These are phyloP conservation scores for Backusella psychrophila DNA, from an alignment of 192 early-diverging fungal species.

Conservation along the genomic window DNA sequence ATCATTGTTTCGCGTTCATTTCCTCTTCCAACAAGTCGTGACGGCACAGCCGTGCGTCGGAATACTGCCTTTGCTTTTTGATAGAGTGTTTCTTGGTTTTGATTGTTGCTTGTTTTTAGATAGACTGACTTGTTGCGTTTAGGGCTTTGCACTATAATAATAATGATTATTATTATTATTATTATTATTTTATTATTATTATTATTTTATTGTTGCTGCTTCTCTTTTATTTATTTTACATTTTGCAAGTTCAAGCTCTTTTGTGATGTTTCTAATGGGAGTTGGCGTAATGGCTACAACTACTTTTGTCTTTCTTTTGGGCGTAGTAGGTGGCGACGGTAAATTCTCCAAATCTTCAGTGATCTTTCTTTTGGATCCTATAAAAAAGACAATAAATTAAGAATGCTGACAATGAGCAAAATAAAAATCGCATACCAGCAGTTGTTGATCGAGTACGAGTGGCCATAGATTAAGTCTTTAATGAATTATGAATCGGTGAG, in stretches of 20 bases:
- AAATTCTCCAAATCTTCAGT: constrained; percentile 5
- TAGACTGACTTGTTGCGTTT: neutral
- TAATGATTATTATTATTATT: too few species aligned
- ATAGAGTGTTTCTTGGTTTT: neutral
- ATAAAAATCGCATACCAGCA: neutral
- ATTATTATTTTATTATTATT: neutral
- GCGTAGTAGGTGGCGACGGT: constrained; percentile 15
- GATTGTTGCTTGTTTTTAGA: neutral
- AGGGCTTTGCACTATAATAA: neutral
- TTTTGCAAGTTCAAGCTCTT: constrained; percentile 13
- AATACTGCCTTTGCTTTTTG: constrained; percentile 43
- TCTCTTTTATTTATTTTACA: neutral
- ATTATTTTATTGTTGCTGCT: neutral
- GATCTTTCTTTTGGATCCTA: constrained; percentile 6
- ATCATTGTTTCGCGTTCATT: constrained; percentile 51
- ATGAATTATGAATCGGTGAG: neutral
- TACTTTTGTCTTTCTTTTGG: neutral
- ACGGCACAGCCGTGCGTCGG: constrained; percentile 55
- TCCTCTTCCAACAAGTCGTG: constrained; percentile 63
- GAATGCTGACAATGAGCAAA: neutral
- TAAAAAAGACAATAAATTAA: neutral
- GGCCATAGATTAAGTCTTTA: neutral
- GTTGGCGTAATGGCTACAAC: neutral
- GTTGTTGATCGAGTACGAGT: constrained; percentile 6
- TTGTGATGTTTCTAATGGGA: constrained; percentile 14